Evolutionary conservation across 441 rosid species (phyloP).

Genomic region (Geranium incanum): DNA sequence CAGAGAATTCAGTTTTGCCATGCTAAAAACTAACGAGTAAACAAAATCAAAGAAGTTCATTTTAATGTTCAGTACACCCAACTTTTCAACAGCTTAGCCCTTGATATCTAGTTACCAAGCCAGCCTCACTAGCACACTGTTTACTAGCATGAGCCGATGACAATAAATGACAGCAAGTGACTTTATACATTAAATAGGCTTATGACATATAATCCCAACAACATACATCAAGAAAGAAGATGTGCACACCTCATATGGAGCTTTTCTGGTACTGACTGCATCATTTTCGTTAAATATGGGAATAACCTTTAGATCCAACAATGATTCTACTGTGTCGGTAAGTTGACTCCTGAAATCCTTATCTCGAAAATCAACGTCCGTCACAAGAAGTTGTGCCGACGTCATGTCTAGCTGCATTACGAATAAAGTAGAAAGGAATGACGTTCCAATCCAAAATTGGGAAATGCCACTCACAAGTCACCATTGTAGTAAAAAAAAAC

Average conservation of each 20-base stretch:
- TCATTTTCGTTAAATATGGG: conserved; percentile 97
- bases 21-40: background rate
- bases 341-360: conserved; percentile 76
- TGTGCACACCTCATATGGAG: conserved; percentile 79
- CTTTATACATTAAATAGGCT: background rate
- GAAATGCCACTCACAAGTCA: background rate
- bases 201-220: background rate
- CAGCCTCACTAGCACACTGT: background rate
- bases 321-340: conserved; percentile 60
- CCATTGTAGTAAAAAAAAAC: background rate
- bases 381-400: conserved; percentile 91
- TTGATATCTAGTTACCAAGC: background rate
- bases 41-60: background rate
- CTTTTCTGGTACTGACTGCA: conserved; percentile 91
- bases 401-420: conserved; percentile 77
- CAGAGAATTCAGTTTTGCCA: background rate
- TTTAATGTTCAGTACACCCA: background rate
- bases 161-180: background rate
- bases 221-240: conserved; percentile 15
- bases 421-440: background rate
- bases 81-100: background rate
- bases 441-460: background rate
- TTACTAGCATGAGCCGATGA: background rate
- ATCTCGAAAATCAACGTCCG: conserved; percentile 79
- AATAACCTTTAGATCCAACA: conserved; percentile 59